These are phyloP conservation scores for Monosporozyma siamensis DNA, from an alignment of 805 yeast species.

Conservation along the genomic window DNA sequence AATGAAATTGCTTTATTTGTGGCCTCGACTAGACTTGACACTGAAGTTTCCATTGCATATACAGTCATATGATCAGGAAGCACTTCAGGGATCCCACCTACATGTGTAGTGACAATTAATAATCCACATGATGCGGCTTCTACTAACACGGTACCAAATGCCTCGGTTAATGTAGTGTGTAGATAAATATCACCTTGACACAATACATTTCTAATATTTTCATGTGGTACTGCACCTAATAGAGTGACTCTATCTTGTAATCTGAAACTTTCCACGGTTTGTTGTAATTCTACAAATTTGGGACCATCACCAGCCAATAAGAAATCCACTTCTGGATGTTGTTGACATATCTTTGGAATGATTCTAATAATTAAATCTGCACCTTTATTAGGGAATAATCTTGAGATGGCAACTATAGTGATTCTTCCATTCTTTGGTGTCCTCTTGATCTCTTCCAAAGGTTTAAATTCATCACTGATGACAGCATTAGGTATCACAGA, in stretches of 20 bases:
- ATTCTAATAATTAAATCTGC: conserved; percentile 79
- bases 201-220: conserved; percentile 88
- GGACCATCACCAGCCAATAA: conserved; percentile 97
- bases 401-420: conserved; percentile 82
- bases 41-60: conserved; percentile 75
- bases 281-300: conserved; percentile 84
- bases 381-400: conserved; percentile 94
- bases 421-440: conserved; percentile 33
- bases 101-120: conserved; percentile 86
- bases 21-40: conserved; percentile 66
- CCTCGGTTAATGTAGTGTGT: conserved; percentile 92
- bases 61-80: conserved; percentile 88
- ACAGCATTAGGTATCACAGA: conserved; percentile 97
- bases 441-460: conserved; percentile 19
- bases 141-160: conserved; percentile 92
- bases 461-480: conserved; percentile 70
- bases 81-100: conserved; percentile 97
- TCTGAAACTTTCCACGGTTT: conserved; percentile 80
- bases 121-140: conserved; percentile 97
- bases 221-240: conserved; percentile 83
- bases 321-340: conserved; percentile 57
- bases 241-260: conserved; percentile 81
- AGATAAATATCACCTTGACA: conserved; percentile 86
- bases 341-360: conserved; percentile 71
- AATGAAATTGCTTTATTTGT: conserved; percentile 59